Evolutionary conservation across 805 yeast species (phyloP).

Genomic region (Tanozyma kutaoensis): DNA sequence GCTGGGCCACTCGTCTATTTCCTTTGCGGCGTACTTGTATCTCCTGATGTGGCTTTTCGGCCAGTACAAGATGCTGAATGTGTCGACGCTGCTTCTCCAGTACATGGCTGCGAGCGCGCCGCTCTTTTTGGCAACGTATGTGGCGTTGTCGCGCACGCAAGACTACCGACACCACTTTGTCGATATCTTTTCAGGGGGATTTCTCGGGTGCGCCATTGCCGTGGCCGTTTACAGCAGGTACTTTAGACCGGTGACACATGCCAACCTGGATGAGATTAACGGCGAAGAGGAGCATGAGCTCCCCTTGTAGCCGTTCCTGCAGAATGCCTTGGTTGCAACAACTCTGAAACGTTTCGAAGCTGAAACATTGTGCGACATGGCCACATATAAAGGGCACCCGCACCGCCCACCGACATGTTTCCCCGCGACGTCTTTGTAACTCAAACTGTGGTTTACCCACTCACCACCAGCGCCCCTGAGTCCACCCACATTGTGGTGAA

Average conservation of each 20-base stretch:
- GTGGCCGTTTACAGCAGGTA: slow-evolving; percentile 13
- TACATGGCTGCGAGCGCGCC: slow-evolving; percentile 1
- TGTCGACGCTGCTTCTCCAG: neutral
- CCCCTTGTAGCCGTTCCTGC: no score
- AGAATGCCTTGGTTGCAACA: no score
- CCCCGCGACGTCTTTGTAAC: no score
- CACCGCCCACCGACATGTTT: no score
- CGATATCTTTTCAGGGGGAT: slow-evolving; percentile 13
- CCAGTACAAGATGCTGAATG: slow-evolving; percentile 1
- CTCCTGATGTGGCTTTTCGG: slow-evolving; percentile 19
- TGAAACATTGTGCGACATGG: no score
- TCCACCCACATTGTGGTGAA: no score
- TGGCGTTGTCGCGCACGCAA: slow-evolving; percentile 18
- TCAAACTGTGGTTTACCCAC: no score
- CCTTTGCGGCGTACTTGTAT: slow-evolving; percentile 15
- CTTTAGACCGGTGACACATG: slow-evolving; percentile 8
- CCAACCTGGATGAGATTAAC: slow-evolving; percentile 3
- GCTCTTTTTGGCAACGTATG: slow-evolving; percentile 13
- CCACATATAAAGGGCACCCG: no score
- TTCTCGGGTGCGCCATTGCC: slow-evolving; percentile 17
- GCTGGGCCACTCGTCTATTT: slow-evolving; percentile 24
- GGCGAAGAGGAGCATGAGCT: slow-evolving; percentile 5
- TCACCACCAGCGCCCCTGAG: no score
- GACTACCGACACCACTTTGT: slow-evolving; percentile 24
- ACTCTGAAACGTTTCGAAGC: no score